These are phyloP conservation scores for Agapanthus africanus DNA, from an alignment of 106 monocot species.

Conservation along the genomic window DNA sequence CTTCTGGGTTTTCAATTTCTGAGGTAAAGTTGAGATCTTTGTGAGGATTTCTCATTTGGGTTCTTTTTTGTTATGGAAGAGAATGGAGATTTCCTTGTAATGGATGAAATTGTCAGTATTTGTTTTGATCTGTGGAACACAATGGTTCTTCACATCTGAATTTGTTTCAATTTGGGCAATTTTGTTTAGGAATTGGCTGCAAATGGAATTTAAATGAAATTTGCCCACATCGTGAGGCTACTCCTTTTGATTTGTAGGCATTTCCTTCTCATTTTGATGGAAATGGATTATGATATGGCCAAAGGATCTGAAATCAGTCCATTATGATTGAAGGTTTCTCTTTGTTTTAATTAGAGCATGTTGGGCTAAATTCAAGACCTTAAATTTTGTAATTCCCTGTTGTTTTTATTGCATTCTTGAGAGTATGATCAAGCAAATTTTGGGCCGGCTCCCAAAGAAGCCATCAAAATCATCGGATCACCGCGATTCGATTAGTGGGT, in stretches of 20 bases:
- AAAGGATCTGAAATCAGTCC: not conserved
- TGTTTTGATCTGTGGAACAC: not conserved
- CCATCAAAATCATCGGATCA: slow-evolving; percentile 15
- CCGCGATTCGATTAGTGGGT: not conserved
- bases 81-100: not conserved
- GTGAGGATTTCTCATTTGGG: not conserved
- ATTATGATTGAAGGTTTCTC: not conserved
- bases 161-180: not conserved
- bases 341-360: not conserved
- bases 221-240: not conserved
- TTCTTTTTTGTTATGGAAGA: not conserved
- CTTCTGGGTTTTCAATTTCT: not conserved
- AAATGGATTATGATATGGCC: not conserved
- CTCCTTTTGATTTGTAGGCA: too few species aligned
- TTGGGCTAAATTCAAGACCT: slow-evolving; percentile 6
- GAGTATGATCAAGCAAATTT: slow-evolving; percentile 23
- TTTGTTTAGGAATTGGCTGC: not conserved
- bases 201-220: slow-evolving; percentile 1
- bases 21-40: slow-evolving; percentile 4
- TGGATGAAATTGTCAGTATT: not conserved
- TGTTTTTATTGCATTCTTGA: not conserved
- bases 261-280: not conserved
- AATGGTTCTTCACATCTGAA: not conserved
- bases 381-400: not conserved
- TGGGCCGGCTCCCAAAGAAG: slow-evolving; percentile 23